Evolutionary conservation across 805 yeast genomes (phyloP).

Genomic region (Candida multigemmis): DNA sequence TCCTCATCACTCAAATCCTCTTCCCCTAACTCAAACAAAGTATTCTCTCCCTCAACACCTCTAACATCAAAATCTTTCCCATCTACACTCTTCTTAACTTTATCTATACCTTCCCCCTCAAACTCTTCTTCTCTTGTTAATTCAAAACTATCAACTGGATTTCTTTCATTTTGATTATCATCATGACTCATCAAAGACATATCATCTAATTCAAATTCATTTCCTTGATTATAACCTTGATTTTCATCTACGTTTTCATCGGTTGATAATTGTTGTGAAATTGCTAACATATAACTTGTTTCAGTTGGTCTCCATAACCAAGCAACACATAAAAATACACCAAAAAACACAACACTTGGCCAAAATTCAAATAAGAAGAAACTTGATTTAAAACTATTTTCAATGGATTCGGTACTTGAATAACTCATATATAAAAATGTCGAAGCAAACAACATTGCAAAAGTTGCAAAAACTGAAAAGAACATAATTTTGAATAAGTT

Average conservation of each 20-base stretch:
- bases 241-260: slow-evolving; percentile 46
- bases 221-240: slow-evolving; percentile 28
- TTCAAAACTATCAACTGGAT: slow-evolving; percentile 27
- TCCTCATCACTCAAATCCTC: slow-evolving; percentile 24
- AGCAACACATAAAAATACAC: slow-evolving; percentile 75
- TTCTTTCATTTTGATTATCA: slow-evolving; percentile 22
- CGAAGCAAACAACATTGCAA: slow-evolving; percentile 63
- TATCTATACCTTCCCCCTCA: too few species aligned
- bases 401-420: slow-evolving; percentile 68
- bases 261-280: slow-evolving; percentile 84
- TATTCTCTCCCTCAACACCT: slow-evolving; percentile 14
- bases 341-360: slow-evolving; percentile 84
- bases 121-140: slow-evolving; percentile 14
- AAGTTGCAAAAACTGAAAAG: slow-evolving; percentile 57
- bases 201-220: slow-evolving; percentile 54
- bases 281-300: slow-evolving; percentile 89
- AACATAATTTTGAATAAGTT: slow-evolving; percentile 68
- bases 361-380: slow-evolving; percentile 88
- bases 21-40: slow-evolving; percentile 34
- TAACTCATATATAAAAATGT: slow-evolving; percentile 65
- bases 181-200: slow-evolving; percentile 43
- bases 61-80: slow-evolving; percentile 1
- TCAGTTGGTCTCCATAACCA: slow-evolving; percentile 97
- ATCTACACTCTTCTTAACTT: too few species aligned
- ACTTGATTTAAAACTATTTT: slow-evolving; percentile 85